A percentile compares a stretch with the other conserved stretches of the same genome.
Conservation (phyloP, 164 flowering plant species). For the Liquidambar formosana region DNA sequence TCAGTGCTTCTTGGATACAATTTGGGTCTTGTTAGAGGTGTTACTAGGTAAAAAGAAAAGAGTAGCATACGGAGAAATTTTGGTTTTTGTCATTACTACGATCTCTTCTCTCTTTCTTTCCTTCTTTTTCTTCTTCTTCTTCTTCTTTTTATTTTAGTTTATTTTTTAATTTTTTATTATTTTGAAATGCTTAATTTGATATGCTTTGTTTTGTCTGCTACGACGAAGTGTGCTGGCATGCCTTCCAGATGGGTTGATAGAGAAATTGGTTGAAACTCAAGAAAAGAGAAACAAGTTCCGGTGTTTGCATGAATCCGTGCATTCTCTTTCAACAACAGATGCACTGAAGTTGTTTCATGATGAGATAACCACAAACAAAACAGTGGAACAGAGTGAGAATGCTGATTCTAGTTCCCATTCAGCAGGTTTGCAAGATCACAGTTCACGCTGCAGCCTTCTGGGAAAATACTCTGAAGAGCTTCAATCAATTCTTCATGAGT, state of each 20-base stretch:
- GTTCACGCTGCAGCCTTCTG: conserved; percentile 30
- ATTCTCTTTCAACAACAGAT: conserved; percentile 53
- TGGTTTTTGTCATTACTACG: not conserved
- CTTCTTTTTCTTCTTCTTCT: not conserved
- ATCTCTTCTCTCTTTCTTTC: not conserved
- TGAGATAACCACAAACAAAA: conserved; percentile 27
- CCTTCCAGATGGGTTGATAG: conserved; percentile 64
- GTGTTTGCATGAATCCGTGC: conserved; percentile 48
- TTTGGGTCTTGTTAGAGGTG: conserved; percentile 81
- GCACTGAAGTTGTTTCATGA: conserved; percentile 54
- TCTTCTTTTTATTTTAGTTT: conserved; percentile 2
- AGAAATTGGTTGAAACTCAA: conserved; percentile 42
- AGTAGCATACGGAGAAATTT: not conserved
- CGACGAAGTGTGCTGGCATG: conserved; percentile 54
- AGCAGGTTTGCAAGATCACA: conserved; percentile 13
- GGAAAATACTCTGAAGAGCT: conserved; percentile 40
- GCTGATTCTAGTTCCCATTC: conserved; percentile 10
- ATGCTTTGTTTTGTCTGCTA: not conserved
- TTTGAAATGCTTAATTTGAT: too few relatives aligned
- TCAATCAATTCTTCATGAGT: conserved; percentile 36
- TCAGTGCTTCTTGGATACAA: conserved; percentile 64
- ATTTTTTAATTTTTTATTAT: conserved; percentile 2
- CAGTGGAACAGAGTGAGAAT: conserved; percentile 18
- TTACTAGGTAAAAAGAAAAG: conserved; percentile 58
- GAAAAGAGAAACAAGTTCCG: conserved; percentile 46